Evolutionary conservation across 2,329 filamentous ascomycete genomes (phyloP).

Genomic region (Diplodia sapinea): DNA sequence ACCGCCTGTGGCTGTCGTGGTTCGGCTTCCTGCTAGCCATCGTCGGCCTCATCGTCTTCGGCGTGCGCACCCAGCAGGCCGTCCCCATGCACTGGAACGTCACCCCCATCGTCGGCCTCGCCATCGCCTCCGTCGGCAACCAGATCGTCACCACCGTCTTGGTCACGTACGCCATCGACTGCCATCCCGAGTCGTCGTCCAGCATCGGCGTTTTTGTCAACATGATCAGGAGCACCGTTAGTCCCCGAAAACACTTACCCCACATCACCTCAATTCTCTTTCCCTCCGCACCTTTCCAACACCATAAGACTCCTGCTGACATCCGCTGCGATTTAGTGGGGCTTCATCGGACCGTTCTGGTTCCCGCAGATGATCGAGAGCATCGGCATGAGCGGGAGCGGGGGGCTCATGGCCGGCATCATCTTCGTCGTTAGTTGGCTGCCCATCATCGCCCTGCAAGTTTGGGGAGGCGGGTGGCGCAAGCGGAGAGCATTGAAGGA

Average conservation of each 20-base stretch:
- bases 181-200: slow-evolving; percentile 58
- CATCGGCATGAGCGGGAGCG: slow-evolving; percentile 46
- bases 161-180: slow-evolving; percentile 66
- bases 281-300: no score
- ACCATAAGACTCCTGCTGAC: neutral
- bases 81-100: slow-evolving; percentile 58
- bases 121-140: slow-evolving; percentile 59
- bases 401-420: slow-evolving; percentile 45
- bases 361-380: slow-evolving; percentile 49
- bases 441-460: slow-evolving; percentile 38
- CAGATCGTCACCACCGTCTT: slow-evolving; percentile 67
- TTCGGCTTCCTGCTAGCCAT: slow-evolving; percentile 58
- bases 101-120: slow-evolving; percentile 61
- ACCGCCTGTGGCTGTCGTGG: slow-evolving; percentile 64
- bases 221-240: slow-evolving; percentile 56
- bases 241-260: no score
- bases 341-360: slow-evolving; percentile 52
- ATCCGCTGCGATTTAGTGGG: slow-evolving; percentile 37
- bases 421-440: slow-evolving; percentile 38
- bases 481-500: slow-evolving; percentile 24
- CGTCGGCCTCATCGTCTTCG: slow-evolving; percentile 61
- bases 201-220: slow-evolving; percentile 65
- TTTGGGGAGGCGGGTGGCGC: slow-evolving; percentile 19
- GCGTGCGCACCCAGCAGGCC: slow-evolving; percentile 57
- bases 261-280: no score